Evolutionary conservation across 2,329 filamentous ascomycete genomes (phyloP), one percentile per base, ranked within the genome.

Genomic region (Ophiostoma sp.): DNA sequence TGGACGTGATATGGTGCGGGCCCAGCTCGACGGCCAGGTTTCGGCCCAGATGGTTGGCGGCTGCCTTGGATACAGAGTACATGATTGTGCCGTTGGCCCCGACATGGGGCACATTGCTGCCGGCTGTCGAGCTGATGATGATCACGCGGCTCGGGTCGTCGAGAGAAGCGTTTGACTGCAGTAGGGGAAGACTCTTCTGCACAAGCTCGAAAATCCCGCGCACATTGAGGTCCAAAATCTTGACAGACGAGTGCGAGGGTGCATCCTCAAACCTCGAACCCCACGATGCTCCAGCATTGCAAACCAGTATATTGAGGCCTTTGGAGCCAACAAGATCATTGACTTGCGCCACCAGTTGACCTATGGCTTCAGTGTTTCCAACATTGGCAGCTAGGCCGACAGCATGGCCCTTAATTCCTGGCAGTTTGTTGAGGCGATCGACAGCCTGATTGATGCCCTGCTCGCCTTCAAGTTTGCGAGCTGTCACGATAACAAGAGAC

Each of bases 401-500:
- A 13, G 52, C 52, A 72, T 81, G 80, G 17, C 86, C 87, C 54
- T 80, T 81, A 15, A 88, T 84, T 0, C 81, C 80, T 71, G 86
- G 85, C 0, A 91, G 82, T 3, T 83, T 83, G 76, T 91, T 91
- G 68, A 92, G 85, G 39, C 86, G 87, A 1, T 83, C 83, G 72
- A 88, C 87, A 41, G 90, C 90, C 76, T 88, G 85, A 66, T 87
- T 83, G 79, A 80, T 89, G 31, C 88, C 89, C 57, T 83, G 79
- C 68, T 85, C 89, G 35, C 88, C 89, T 48, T 83, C 80, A 68
- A 85, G 84, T 80, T 91, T 91, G 75, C 89, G 87, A 5, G 87
- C 89, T n/a, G 89, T 90, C 77, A 92, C 90, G 80, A 91, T 88
- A 72, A 92, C 85, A 74, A 88, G 88, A 70, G 87, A 86, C 77